Base-by-base conservation (phyloP, 2,329 filamentous ascomycete genomes). In the Ascochyta viciae-villosae region DNA sequence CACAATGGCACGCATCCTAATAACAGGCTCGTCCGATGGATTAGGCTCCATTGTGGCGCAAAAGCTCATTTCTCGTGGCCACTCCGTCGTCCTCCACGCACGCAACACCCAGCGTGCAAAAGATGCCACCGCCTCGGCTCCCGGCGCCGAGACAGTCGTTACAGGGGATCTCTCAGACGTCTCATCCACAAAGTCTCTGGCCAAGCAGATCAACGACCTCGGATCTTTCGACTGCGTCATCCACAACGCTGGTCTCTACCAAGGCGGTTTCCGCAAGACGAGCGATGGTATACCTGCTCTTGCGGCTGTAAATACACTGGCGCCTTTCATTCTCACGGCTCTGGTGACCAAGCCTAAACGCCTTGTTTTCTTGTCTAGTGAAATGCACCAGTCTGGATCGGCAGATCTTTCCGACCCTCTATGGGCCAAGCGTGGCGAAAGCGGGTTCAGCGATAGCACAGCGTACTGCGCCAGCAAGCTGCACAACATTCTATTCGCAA, bases 1-100 rank as follows among this genome's bases (percentile, higher is more conserved):
- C 33, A 47, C 6, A 23, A 81, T 81, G 78, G 77, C 72, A 39
- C 76, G 78, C 26, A 80, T 83, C 57, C 69, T 82, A 50, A 85
- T 87, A 56, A 87, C 84, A 8, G 84, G 84, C 41, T 85, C 83
- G 22, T 80, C 81, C 12, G 84, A 87, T 65, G 84, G 84, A 56
- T 78, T 87, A 31, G 84, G 84, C 50, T 78, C 77, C 23, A 73
- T 79, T 1, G 79, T 83, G 1, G 84, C 84, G 34, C 76, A 80
- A 55, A 74, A 76, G 6, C 80, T 87, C 26, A 63, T 80, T 43
- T 72, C 79, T 4, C 77, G 78, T 49, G 84, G 84, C 40, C 84
- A 87, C 69, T 74, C 78, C 4, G 83, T 87, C 16, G 78, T 81
- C 39, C 76, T 87, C 0, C 85, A 87, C 66, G 84, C 83, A 2